Conservation (phyloP, 306 rosid species). For the Acacia crassicarpa region DNA sequence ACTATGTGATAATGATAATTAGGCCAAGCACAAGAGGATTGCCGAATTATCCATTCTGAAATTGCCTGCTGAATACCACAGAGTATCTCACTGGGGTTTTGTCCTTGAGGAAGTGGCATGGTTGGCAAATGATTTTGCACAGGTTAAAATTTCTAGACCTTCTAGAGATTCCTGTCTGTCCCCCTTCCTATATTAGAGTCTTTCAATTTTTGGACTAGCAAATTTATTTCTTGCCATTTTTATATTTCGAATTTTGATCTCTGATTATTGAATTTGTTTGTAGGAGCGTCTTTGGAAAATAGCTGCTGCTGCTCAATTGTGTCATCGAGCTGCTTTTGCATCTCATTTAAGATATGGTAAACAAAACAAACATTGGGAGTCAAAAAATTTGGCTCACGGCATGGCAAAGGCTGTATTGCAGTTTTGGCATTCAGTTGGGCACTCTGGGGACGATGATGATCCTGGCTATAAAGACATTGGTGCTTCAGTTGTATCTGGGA, state of each 20-base stretch:
- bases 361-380: constrained; percentile 44
- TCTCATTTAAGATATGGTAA: constrained; percentile 57
- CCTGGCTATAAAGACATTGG: constrained; percentile 26
- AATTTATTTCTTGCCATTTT: neutral
- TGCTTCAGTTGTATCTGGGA: constrained; percentile 35
- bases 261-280: constrained; percentile 17
- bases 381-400: constrained; percentile 58
- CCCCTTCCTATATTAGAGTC: neutral
- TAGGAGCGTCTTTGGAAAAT: constrained; percentile 89
- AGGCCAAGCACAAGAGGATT: constrained; percentile 85
- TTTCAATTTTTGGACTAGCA: neutral
- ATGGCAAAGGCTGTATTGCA: constrained; percentile 71
- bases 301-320: constrained; percentile 66
- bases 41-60: constrained; percentile 65
- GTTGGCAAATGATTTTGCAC: constrained; percentile 94
- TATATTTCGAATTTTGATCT: constrained; percentile 2
- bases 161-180: neutral
- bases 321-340: constrained; percentile 52
- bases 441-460: constrained; percentile 36
- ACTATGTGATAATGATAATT: constrained; percentile 32
- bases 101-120: constrained; percentile 89
- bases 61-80: constrained; percentile 39
- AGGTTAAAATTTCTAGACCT: constrained; percentile 48
- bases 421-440: constrained; percentile 84
- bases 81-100: constrained; percentile 77